phyloP scores from a whole-genome alignment of 768 basidiomycete genomes.

The Russula olivacea region DNA sequence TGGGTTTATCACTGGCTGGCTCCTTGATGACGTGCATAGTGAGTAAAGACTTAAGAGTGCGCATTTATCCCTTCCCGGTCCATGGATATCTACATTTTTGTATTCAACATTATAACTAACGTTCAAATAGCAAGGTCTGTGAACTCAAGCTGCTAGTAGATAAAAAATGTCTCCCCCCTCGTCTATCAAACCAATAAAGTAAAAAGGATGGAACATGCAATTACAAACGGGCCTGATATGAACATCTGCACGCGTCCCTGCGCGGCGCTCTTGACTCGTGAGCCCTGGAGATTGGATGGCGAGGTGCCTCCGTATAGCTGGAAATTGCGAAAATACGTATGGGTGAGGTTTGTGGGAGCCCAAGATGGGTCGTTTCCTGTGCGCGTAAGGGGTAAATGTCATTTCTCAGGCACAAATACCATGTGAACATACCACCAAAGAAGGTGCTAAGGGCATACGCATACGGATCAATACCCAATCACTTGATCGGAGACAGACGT shows the following conservation, averaged over 20 bases:
- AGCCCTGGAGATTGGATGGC: conserved; percentile 20
- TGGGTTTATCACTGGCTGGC: no score
- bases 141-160: background rate
- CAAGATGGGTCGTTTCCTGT: conserved; percentile 59
- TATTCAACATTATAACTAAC: background rate
- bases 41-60: background rate
- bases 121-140: background rate
- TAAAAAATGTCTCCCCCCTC: background rate
- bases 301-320: conserved; percentile 38
- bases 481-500: background rate
- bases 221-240: conserved; percentile 1
- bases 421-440: conserved; percentile 55
- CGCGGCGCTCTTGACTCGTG: conserved; percentile 7
- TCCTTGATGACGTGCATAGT: background rate
- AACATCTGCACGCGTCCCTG: background rate
- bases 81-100: background rate
- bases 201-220: background rate
- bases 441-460: conserved; percentile 50
- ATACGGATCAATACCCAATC: background rate
- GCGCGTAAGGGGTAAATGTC: conserved; percentile 16
- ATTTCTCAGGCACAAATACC: background rate
- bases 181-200: conserved; percentile 1
- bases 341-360: conserved; percentile 61
- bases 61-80: background rate
- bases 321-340: conserved; percentile 75